Evolutionary conservation across 306 rosid genomes (phyloP).

Genomic region (Castanea mollissima): DNA sequence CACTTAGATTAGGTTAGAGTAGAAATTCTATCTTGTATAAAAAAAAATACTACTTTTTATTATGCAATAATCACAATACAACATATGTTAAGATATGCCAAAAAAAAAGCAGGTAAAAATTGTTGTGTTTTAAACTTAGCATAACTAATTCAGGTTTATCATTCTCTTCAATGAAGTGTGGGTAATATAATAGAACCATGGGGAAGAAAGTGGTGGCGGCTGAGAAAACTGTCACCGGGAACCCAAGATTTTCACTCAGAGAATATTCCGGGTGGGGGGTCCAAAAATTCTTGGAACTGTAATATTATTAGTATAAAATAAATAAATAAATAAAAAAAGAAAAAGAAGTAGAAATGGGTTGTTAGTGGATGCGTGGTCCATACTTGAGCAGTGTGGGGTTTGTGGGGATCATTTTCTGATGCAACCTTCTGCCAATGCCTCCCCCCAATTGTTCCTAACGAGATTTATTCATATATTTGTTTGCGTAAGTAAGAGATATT

Average conservation of each 20-base stretch:
- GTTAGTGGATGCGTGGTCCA: background rate
- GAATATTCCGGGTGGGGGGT: constrained; percentile 26
- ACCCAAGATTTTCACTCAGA: background rate
- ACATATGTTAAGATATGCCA: too few relatives aligned
- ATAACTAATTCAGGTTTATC: background rate
- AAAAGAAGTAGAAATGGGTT: too few relatives aligned
- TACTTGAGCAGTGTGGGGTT: constrained; percentile 20
- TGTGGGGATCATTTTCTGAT: constrained; percentile 29
- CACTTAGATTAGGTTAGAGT: too few relatives aligned
- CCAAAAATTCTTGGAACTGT: too few relatives aligned
- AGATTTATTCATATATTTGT: background rate
- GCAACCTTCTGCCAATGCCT: constrained; percentile 15
- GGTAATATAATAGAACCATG: too few relatives aligned
- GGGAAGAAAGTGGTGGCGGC: background rate
- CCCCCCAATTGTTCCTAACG: background rate
- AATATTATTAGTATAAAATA: background rate
- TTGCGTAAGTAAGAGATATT: background rate
- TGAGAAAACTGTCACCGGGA: background rate
- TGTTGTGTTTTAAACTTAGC: too few relatives aligned
- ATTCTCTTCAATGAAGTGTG: background rate
- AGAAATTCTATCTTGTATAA: too few relatives aligned
- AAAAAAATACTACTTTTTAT: too few relatives aligned
- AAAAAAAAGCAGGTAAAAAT: too few relatives aligned
- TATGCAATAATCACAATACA: too few relatives aligned
- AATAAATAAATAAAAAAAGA: background rate